Percentiles rank a stretch among this genome's conserved stretches.
Evolutionary conservation across 345 rosid species (phyloP).

Genomic region (Salix suchowensis): DNA sequence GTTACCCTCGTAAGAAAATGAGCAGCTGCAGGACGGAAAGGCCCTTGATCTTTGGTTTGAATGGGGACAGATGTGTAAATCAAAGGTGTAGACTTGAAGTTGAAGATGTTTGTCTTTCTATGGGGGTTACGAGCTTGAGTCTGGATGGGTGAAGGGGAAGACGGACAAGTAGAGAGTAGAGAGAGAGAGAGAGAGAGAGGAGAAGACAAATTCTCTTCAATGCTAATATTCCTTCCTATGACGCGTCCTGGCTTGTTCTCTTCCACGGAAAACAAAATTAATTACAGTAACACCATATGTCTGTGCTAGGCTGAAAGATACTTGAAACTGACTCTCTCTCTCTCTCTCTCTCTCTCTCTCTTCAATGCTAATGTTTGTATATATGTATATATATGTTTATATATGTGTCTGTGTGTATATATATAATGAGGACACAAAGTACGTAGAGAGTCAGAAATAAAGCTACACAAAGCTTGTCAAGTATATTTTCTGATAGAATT

Average conservation of each 20-base stretch:
- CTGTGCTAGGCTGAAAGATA: too few species aligned
- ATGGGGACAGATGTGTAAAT: too few species aligned
- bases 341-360: too few species aligned
- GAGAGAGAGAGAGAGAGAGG: not conserved
- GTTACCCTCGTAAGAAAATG: too few species aligned
- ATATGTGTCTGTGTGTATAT: too few species aligned
- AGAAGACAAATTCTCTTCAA: slow-evolving; percentile 28
- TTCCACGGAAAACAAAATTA: slow-evolving; percentile 3
- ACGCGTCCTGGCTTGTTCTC: slow-evolving; percentile 9
- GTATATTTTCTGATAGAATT: too few species aligned
- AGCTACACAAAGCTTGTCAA: too few species aligned
- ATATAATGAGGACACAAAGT: too few species aligned
- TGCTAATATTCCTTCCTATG: slow-evolving; percentile 36
- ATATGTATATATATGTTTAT: too few species aligned
- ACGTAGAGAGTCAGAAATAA: too few species aligned
- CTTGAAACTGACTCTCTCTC: too few species aligned
- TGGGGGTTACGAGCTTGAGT: not conserved
- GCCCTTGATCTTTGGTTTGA: not conserved
- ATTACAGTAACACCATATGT: slow-evolving; percentile 3
- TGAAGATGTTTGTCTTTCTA: not conserved
- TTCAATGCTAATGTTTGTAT: too few species aligned
- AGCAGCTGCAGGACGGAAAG: not conserved
- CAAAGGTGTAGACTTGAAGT: not conserved
- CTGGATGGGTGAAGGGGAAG: slow-evolving; percentile 6
- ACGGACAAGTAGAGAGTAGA: slow-evolving; percentile 11